Evolutionary conservation across 805 yeast genomes (phyloP), one percentile per base, ranked within the genome.

Genomic region (Yarrowia alimentaria): DNA sequence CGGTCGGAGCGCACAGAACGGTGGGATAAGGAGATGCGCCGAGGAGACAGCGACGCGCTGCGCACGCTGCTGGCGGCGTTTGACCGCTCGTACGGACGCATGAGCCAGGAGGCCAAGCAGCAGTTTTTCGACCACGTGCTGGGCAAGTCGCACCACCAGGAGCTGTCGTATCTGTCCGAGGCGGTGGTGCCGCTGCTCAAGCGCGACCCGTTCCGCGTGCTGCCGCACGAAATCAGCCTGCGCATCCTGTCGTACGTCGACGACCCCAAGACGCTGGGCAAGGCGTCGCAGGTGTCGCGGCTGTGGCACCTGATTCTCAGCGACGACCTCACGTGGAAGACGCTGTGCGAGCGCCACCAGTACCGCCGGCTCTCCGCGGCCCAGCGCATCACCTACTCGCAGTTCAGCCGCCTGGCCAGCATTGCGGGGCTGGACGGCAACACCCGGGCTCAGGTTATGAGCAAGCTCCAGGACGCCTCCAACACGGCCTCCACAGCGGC

Each of bases 251-350:
- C 94, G 56, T 88, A 85, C 65, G 68, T 91, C 57, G 96, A 87
- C 63, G 93, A 96, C 54, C 72, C 74, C 66, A 79, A 79, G 53
- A 83, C 96, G 9, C 73, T 91, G 33, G 91, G 97, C 60, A 83
- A 84, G 55, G 96, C 97, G 0, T 91, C 96, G 0, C 95, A 85
- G 63, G 98, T 91, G 1, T 85, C 91, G 21, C 77, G 80, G 52
- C 81, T 79, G 48, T 91, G 99, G 99, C 66, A 68, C 47, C 55
- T 62, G 24, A 56, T 70, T 16, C 62, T 71, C 20, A 56, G 65
- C 43, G 75, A 71, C 57, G 75, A 70, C 58, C 58, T 58, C 24
- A 68, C 68, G n/a, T 70, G 75, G 75, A 68, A 67, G 49, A 64
- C 56, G 29, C 60, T 70, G 40, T 69, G 73, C 56, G 58, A 61